Base-by-base conservation (phyloP, 305 asterid species). In the Rubia balearica region DNA sequence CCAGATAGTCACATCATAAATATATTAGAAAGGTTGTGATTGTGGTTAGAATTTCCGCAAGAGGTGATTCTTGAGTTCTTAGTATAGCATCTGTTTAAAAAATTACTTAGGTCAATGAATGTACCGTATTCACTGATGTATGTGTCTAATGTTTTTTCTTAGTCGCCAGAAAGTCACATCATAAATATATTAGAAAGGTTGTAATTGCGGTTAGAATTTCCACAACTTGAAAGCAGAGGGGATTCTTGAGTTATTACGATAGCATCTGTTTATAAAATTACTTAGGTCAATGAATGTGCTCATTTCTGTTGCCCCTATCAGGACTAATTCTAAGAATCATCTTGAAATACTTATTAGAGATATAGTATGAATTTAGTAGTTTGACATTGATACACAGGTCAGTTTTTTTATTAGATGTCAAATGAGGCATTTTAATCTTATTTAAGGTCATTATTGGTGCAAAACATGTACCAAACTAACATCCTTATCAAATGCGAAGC, bases 381-480 rank as follows among this genome's bases (percentile, higher is more conserved):
- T 2, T 41, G 24, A 42, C 69, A 65, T 40, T 42, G 9, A 65
- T 41, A 42, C 53, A 9, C 45, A 8, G 41, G 8, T 40, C 17
- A 0, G 33, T 3, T 19, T 42, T 24, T 8, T 10, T 65, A n/a
- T 41, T 21, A 8, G 2, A 19, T 46, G 69, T 65, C 69, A 41
- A 65, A 7, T 65, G 55, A 21, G 45, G 36, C 41, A 19, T 41
- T 19, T 5, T 65, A 21, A 46, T 65, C 43, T 65, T 63, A 30
- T 63, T 63, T 65, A 42, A 40, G 16, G 69, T 65, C 11, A 41
- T 43, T 13, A 42, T 49, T 62, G 53, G 49, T n/a, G 75, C 64
- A 30, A 68, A 45, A 62, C 43, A 60, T 57, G 36, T 48, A 27
- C 74, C 69, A 59, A 67, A 67, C 19, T 30, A 30, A 43, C 63